Conservation (phyloP, 1,284 basidiomycete species). For the Puccinia triticina region DNA sequence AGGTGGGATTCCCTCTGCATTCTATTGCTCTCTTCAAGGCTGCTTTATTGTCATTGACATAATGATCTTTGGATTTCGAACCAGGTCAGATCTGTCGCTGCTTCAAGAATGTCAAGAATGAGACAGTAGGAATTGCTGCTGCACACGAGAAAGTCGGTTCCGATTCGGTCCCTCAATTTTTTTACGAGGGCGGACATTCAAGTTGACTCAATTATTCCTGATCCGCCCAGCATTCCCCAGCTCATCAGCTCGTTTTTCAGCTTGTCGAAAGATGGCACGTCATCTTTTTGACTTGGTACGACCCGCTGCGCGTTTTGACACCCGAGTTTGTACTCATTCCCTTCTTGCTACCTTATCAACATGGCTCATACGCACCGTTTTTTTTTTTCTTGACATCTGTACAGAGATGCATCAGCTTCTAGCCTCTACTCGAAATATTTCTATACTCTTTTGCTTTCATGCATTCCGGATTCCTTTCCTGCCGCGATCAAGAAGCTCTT, state of each 20-base stretch:
- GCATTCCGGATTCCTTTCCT: conserved; percentile 41
- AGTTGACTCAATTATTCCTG: background rate
- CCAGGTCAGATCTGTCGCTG: conserved; percentile 19
- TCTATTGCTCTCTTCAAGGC: background rate
- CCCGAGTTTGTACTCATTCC: conserved; percentile 25
- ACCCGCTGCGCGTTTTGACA: conserved; percentile 31
- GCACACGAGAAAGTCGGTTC: background rate
- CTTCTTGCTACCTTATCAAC: background rate
- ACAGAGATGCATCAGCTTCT: conserved; percentile 18
- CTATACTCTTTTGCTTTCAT: conserved; percentile 32
- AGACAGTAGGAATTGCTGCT: conserved; percentile 18
- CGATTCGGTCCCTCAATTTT: background rate
- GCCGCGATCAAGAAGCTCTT: conserved; percentile 30
- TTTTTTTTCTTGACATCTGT: background rate
- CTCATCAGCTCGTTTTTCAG: conserved; percentile 29
- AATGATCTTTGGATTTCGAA: background rate
- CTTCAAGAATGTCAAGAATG: conserved; percentile 32
- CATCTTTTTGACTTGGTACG: conserved; percentile 49
- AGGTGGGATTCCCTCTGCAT: conserved; percentile 5
- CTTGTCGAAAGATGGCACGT: conserved; percentile 46
- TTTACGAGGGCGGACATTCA: background rate
- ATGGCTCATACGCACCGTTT: background rate
- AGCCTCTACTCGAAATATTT: conserved; percentile 47
- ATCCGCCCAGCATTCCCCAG: conserved; percentile 11
- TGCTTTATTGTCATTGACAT: background rate